Percentiles rank a stretch among this genome's conserved stretches.
Evolutionary conservation across 73 alveolate species (phyloP).

Genomic region (Paraurostyla sp.): DNA sequence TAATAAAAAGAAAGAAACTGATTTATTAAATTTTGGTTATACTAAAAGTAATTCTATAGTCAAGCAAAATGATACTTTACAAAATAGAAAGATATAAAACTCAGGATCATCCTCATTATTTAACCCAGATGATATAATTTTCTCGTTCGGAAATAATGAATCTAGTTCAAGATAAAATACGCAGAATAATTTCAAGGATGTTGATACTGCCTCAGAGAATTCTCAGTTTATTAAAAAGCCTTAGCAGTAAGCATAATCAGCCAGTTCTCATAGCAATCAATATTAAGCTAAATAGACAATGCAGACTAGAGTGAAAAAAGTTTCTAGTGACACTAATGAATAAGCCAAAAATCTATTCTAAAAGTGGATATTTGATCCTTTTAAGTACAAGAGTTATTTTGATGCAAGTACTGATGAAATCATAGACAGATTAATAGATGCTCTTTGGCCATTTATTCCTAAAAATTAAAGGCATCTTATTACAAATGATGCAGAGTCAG

Average conservation of each 20-base stretch:
- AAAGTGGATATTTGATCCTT: conserved; percentile 15
- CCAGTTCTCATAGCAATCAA: neutral
- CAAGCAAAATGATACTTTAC: neutral
- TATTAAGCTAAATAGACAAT: neutral
- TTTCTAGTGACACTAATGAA: neutral
- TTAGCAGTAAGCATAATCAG: no score
- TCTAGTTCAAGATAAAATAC: neutral
- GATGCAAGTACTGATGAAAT: conserved; percentile 16
- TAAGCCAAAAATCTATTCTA: conserved; percentile 7
- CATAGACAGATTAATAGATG: conserved; percentile 2
- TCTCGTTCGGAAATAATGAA: neutral
- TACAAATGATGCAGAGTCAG: conserved; percentile 21
- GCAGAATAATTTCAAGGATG: no score
- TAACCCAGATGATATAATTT: conserved; percentile 35
- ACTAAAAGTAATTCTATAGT: neutral
- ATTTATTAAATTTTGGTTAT: neutral
- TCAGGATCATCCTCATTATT: neutral
- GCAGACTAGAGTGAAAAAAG: neutral
- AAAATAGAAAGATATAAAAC: conserved; percentile 2
- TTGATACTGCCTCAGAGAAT: no score
- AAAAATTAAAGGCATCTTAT: neutral
- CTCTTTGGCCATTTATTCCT: conserved; percentile 51
- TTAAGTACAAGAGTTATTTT: neutral
- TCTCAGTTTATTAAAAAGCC: no score
- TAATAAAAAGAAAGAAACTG: neutral